Percentiles rank a stretch among this genome's conserved stretches.
Evolutionary conservation across 2,329 filamentous ascomycete species (phyloP).

Genomic region (Tolypocladium guangdongense): DNA sequence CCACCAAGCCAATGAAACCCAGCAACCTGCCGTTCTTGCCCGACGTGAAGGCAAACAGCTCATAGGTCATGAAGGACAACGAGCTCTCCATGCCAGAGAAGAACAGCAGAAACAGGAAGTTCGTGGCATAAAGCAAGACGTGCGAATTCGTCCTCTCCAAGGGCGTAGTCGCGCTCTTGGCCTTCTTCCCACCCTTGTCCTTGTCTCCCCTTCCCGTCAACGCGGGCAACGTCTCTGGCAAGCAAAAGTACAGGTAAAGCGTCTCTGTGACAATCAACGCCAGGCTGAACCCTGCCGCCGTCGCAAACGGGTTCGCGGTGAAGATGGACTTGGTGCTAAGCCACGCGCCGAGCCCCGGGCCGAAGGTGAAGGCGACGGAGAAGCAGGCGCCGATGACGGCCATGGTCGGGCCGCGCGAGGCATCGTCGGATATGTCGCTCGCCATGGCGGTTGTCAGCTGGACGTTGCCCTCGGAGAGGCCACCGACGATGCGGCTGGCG

Average conservation of each 20-base stretch:
- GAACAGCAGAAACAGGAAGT: constrained; percentile 87
- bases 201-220: constrained; percentile 26
- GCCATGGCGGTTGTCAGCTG: constrained; percentile 94
- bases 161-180: constrained; percentile 12
- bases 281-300: constrained; percentile 80
- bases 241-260: constrained; percentile 67
- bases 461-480: constrained; percentile 91
- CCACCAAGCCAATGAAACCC: constrained; percentile 83
- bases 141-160: constrained; percentile 68
- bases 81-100: constrained; percentile 99
- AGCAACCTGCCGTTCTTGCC: constrained; percentile 75
- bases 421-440: constrained; percentile 85
- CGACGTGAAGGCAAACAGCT: constrained; percentile 75
- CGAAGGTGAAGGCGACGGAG: constrained; percentile 93
- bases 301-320: constrained; percentile 84
- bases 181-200: constrained; percentile 13
- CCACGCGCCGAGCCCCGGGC: constrained; percentile 81
- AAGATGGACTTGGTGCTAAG: constrained; percentile 69
- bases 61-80: constrained; percentile 93
- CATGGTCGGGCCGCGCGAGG: constrained; percentile 81
- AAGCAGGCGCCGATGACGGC: constrained; percentile 94
- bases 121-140: constrained; percentile 67
- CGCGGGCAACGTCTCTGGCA: constrained; percentile 77
- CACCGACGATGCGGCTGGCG: constrained; percentile 83
- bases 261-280: constrained; percentile 80